Conservation (phyloP, 306 rosid species). For the Leucaena leucocephala region DNA sequence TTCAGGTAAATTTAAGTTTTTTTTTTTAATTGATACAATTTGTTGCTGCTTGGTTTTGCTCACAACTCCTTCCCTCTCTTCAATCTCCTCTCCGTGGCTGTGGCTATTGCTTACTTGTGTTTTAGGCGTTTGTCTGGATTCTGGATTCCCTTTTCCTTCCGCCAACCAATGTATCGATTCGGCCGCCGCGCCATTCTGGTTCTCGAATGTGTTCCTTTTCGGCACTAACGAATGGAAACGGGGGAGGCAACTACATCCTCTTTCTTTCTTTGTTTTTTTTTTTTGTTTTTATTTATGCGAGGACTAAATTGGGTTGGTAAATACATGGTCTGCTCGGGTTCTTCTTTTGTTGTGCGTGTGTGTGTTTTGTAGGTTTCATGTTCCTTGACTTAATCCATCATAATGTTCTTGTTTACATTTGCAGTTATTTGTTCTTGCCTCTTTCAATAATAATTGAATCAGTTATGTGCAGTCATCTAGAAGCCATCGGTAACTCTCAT, state of each 20-base stretch:
- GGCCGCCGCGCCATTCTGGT: not conserved
- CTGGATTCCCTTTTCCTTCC: not conserved
- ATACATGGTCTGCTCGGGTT: not conserved
- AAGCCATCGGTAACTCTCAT: not conserved
- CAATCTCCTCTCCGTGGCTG: not conserved
- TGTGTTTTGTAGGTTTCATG: not conserved
- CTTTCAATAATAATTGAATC: not conserved
- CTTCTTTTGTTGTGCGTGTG: conserved; percentile 7
- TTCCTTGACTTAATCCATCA: not conserved
- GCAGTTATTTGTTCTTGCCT: conserved; percentile 16
- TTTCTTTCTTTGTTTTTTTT: too few species aligned
- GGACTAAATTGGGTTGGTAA: conserved; percentile 1
- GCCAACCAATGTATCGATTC: not conserved
- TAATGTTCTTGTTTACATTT: conserved; percentile 5
- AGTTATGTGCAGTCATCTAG: not conserved
- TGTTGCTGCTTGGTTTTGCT: not conserved
- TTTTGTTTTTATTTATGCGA: not conserved
- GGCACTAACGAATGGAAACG: not conserved
- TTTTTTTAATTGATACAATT: not conserved
- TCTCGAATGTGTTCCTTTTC: not conserved
- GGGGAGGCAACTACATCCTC: not conserved
- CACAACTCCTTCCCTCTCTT: not conserved
- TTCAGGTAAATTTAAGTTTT: conserved; percentile 48
- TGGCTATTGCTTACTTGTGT: not conserved
- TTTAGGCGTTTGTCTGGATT: not conserved